Base-by-base conservation (phyloP, 345 rosid species). In the Acer yangbiense region DNA sequence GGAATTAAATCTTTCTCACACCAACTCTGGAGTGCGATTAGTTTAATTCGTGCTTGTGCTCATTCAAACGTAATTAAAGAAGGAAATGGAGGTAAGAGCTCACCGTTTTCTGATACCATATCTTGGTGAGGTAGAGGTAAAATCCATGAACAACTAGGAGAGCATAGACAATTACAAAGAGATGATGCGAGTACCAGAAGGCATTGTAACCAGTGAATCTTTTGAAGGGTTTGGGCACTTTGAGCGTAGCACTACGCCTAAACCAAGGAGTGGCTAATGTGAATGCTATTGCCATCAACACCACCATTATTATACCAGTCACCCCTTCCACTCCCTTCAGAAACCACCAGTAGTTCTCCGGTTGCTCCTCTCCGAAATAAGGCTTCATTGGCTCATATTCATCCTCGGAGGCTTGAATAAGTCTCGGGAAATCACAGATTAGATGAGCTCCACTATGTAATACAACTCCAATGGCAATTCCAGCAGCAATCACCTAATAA, bases 181-280 rank as follows among this genome's bases (percentile, higher is more conserved):
- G 82, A 77, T 94, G 98, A 80, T 94, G 97, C 9, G 97, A 89
- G 79, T 94, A 94, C 98, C 98, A 94, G 77, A 94, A 94, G 62
- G 97, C 97, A 68, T 94, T 94, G 78, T 90, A 94, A 25, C 98
- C 98, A 0, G 98, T 90, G 63, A 94, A 88, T 79, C 80, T 92
- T 80, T 85, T 89, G 9, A 94, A 84, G 44, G 85, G 83, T 1
- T 82, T 91, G 48, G 98, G 98, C 27, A 90, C 65, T 52, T 52
- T 90, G 76, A 94, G 87, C 86, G 81, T 88, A 23, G 25, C 25
- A 89, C 81, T 92, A 16, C 97, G 85, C 77, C 98, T 84, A 60
- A 94, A 92, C 98, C 97, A 92, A 11, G 95, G 95, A 4, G 93
- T 89, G 52, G 98, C 98, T 6, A 94, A 80, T 7, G 92, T 89